Evolutionary conservation across 2,329 filamentous ascomycete genomes (phyloP).

Genomic region (Hypoxylon sp.): DNA sequence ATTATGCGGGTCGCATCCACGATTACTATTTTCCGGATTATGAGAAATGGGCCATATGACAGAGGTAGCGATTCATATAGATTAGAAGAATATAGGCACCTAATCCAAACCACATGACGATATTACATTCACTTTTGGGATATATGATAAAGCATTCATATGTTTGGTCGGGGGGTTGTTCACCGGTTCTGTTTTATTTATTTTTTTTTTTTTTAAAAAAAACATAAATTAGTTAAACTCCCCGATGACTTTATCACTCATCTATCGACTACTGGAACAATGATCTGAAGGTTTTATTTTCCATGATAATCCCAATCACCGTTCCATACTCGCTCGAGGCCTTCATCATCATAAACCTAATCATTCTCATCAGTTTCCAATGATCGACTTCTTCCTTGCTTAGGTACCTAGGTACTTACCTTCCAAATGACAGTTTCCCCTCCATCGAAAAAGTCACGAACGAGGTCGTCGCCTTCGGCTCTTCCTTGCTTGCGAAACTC

Average conservation of each 20-base stretch:
- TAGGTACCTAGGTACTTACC: no score
- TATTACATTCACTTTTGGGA: no score
- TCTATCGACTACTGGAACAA: background rate
- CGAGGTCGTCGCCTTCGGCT: conserved; percentile 32
- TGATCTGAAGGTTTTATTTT: background rate
- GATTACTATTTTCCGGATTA: conserved; percentile 72
- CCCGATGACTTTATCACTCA: background rate
- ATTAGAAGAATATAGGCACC: background rate
- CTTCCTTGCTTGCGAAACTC: conserved; percentile 35
- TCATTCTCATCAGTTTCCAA: background rate
- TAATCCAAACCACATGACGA: no score
- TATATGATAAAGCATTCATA: background rate
- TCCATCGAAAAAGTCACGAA: conserved; percentile 44
- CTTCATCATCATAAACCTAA: conserved; percentile 22
- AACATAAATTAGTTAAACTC: no score
- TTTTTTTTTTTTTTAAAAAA: no score
- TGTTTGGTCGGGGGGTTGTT: background rate
- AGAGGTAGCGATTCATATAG: background rate
- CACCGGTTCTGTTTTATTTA: no score
- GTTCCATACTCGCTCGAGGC: conserved; percentile 10
- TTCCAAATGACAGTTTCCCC: conserved; percentile 44
- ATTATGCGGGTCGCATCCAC: conserved; percentile 72
- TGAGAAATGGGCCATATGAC: conserved; percentile 54
- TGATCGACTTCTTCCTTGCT: background rate
- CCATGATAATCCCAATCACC: conserved; percentile 19